These are phyloP conservation scores for Thoreauomyces humboldtii DNA, from an alignment of 192 early-diverging fungal genomes.

Conservation along the genomic window DNA sequence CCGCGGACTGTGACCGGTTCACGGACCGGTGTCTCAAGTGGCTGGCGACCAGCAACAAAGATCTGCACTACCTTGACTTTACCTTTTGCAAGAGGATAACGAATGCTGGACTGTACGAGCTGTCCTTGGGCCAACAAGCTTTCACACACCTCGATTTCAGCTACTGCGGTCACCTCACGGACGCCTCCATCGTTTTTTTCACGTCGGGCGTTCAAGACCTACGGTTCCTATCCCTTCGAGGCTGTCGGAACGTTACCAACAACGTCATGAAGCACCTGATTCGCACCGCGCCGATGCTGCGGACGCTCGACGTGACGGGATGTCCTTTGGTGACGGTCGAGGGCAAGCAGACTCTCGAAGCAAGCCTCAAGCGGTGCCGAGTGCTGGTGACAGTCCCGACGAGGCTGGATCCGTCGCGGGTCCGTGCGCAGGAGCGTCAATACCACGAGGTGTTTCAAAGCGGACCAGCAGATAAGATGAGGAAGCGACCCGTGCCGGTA, in stretches of 20 bases:
- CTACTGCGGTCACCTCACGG: constrained; percentile 44
- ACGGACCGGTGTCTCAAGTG: constrained; percentile 53
- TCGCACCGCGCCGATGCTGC: constrained; percentile 18
- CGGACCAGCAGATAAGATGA: constrained; percentile 29
- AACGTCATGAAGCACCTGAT: constrained; percentile 31
- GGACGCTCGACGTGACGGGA: constrained; percentile 32
- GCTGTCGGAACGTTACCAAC: constrained; percentile 46
- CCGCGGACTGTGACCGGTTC: constrained; percentile 50
- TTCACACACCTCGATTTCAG: constrained; percentile 40
- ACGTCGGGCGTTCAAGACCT: constrained; percentile 30
- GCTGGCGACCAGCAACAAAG: constrained; percentile 40
- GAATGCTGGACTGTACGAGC: constrained; percentile 49
- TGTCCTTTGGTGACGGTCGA: constrained; percentile 30
- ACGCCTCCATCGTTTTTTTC: constrained; percentile 44
- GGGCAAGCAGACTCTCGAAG: constrained; percentile 19
- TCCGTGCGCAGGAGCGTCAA: constrained; percentile 30
- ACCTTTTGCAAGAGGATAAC: constrained; percentile 51
- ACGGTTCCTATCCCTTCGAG: constrained; percentile 31
- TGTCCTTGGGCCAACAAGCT: constrained; percentile 40
- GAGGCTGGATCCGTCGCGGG: constrained; percentile 20
- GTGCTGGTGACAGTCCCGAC: constrained; percentile 19
- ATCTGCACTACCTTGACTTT: constrained; percentile 39
- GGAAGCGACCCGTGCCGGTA: no score
- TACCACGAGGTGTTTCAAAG: constrained; percentile 32
- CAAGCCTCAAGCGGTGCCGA: neutral